Evolutionary conservation across 179 eudicot species (phyloP), one percentile per base, ranked within the genome.

Genomic region (Amaranthus tricolor): DNA sequence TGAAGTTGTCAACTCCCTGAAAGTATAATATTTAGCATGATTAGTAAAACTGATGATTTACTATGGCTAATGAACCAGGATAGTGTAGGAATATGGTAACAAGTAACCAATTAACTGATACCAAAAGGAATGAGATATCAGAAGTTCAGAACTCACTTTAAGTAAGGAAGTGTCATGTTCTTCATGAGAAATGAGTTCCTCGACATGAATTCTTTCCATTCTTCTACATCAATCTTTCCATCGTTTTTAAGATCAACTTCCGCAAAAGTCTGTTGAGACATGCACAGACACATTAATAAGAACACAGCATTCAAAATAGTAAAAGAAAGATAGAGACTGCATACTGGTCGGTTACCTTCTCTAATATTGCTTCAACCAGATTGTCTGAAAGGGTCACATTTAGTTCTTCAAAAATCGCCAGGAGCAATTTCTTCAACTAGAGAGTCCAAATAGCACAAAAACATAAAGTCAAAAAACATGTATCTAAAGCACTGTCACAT

Each of bases 201-300:
- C 44, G 84, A 76, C 68, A 89, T 89, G 62, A 84, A 74, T 60
- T 82, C 84, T 43, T 79, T 84, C 97, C 94, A 90, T 79, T 93
- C 97, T 66, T 88, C 89, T 64, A 43, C 62, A 73, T 88, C 94
- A 44, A 93, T 93, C 81, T 72, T 89, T 55, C 97, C 96, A 69
- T 92, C 97, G 69, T 79, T 85, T 56, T 88, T 89, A 15, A 78
- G 40, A 69, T 92, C 96, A 55, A 89, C 96, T 59, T 90, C 89
- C 75, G 68, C 51, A 53, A 89, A 81, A 49, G 92, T 85, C 97
- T 92, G 75, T 71, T 24, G 44, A 79, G 54, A 6, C 60, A 62
- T 53, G 54, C 21, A 12, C 20, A 19, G 8, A 6, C 49, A 14
- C 43, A 45, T 24, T 56, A 44, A 6, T 61, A 31, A 49, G 20